phyloP scores from a whole-genome alignment of 257 asterid genomes.

The Handroanthus guayacan region DNA sequence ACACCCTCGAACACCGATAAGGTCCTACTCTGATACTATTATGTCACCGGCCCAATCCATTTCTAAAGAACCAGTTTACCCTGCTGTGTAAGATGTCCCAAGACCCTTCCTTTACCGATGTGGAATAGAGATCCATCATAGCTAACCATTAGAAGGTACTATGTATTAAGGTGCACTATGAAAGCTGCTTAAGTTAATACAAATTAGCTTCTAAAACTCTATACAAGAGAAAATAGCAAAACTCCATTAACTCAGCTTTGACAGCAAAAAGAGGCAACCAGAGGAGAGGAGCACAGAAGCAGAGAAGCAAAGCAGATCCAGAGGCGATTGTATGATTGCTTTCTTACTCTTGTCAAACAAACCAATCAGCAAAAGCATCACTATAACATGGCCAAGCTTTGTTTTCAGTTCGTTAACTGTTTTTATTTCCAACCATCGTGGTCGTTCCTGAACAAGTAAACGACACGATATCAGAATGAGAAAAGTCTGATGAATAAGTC shows the following conservation, averaged over 20 bases:
- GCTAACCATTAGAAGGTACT: no score
- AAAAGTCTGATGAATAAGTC: background rate
- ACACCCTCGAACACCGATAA: no score
- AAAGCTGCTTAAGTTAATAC: no score
- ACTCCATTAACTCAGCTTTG: conserved; percentile 59
- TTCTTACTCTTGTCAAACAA: conserved; percentile 90
- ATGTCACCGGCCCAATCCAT: no score
- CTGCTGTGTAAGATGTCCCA: no score
- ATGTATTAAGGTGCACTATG: no score
- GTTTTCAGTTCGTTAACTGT: conserved; percentile 85
- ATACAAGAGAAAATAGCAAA: background rate
- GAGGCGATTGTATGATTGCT: conserved; percentile 72
- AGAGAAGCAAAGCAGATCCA: conserved; percentile 89
- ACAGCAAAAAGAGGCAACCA: conserved; percentile 77
- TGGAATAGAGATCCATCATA: no score
- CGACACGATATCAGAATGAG: background rate
- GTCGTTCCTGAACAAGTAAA: conserved; percentile 65
- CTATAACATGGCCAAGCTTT: conserved; percentile 88
- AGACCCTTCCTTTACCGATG: no score
- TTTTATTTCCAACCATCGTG: conserved; percentile 85
- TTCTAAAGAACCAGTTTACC: no score
- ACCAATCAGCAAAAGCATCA: conserved; percentile 92
- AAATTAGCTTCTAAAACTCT: background rate
- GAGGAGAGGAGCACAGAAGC: conserved; percentile 81
- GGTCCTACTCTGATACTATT: no score